These are phyloP conservation scores for Colletotrichum sansevieriae DNA, from an alignment of 2,329 filamentous ascomycete genomes.

Conservation along the genomic window DNA sequence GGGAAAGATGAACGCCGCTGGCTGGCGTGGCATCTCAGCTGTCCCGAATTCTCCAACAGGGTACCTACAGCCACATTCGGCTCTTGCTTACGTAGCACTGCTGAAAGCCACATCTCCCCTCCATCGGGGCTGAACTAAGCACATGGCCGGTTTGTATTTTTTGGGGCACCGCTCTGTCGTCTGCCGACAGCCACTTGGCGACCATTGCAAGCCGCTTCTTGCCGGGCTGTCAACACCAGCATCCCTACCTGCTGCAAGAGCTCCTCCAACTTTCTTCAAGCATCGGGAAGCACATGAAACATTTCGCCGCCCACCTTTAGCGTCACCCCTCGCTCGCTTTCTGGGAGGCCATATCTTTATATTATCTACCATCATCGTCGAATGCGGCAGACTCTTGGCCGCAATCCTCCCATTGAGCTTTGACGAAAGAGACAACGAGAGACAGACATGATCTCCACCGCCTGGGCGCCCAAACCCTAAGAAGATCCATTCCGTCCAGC, in stretches of 20 bases:
- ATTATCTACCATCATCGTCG: not conserved
- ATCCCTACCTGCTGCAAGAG: not conserved
- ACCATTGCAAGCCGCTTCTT: not conserved
- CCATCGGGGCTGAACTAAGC: not conserved
- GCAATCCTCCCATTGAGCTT: not conserved
- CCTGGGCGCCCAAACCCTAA: constrained; percentile 35
- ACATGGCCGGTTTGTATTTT: not conserved
- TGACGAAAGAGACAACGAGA: not conserved
- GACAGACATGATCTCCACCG: constrained; percentile 22
- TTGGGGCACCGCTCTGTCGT: not conserved
- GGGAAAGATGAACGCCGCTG: not conserved
- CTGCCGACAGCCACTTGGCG: not conserved
- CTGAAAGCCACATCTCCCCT: not conserved
- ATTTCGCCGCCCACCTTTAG: constrained; percentile 29
- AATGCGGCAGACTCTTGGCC: not conserved
- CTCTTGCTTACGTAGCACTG: too few relatives aligned
- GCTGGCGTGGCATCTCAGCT: too few relatives aligned
- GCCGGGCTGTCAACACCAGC: not conserved
- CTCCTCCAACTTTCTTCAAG: constrained; percentile 28
- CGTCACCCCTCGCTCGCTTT: constrained; percentile 16
- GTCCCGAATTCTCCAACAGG: too few relatives aligned
- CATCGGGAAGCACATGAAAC: constrained; percentile 37
- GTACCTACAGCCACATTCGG: not conserved
- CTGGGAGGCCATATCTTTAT: not conserved
- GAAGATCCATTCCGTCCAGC: not conserved